Evolutionary conservation across 2,329 filamentous ascomycete genomes (phyloP).

Genomic region (Chaetomiaceae sp.): DNA sequence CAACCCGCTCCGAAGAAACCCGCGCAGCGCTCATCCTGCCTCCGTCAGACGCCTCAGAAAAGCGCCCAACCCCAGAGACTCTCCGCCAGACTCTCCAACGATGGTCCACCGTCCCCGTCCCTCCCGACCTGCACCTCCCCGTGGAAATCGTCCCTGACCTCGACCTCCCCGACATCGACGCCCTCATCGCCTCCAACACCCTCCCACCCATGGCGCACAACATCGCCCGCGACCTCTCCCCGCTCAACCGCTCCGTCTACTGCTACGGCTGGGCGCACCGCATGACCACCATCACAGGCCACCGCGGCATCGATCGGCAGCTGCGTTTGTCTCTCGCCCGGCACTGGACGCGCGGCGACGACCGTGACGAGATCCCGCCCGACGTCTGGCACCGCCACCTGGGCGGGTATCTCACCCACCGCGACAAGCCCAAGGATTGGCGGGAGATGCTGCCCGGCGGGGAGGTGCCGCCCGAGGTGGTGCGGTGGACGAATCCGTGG

Average conservation of each 20-base stretch:
- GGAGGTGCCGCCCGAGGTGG: slow-evolving; percentile 21
- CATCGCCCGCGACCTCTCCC: slow-evolving; percentile 31
- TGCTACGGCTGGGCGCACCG: slow-evolving; percentile 63
- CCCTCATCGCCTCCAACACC: slow-evolving; percentile 36
- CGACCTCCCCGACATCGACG: slow-evolving; percentile 33
- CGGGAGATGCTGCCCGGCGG: slow-evolving; percentile 18
- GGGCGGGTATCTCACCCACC: slow-evolving; percentile 26
- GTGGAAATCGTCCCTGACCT: slow-evolving; percentile 51
- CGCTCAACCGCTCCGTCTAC: slow-evolving; percentile 63
- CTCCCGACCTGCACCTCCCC: slow-evolving; percentile 46
- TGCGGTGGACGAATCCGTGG: slow-evolving; percentile 26
- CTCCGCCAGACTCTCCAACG: slow-evolving; percentile 31
- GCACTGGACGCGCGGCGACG: slow-evolving; percentile 21
- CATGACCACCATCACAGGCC: slow-evolving; percentile 66
- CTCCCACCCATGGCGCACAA: slow-evolving; percentile 48
- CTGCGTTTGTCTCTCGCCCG: slow-evolving; percentile 44
- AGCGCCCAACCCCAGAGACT: background rate
- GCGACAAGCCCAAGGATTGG: slow-evolving; percentile 28
- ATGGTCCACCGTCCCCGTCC: slow-evolving; percentile 38
- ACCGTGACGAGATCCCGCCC: slow-evolving; percentile 20
- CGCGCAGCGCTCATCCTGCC: slow-evolving; percentile 53
- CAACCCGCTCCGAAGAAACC: slow-evolving; percentile 54
- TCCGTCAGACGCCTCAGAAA: slow-evolving; percentile 9
- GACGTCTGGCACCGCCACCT: slow-evolving; percentile 27
- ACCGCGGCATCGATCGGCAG: slow-evolving; percentile 61